Conservation (phyloP, 345 rosid species). For the Gossypium stocksii region DNA sequence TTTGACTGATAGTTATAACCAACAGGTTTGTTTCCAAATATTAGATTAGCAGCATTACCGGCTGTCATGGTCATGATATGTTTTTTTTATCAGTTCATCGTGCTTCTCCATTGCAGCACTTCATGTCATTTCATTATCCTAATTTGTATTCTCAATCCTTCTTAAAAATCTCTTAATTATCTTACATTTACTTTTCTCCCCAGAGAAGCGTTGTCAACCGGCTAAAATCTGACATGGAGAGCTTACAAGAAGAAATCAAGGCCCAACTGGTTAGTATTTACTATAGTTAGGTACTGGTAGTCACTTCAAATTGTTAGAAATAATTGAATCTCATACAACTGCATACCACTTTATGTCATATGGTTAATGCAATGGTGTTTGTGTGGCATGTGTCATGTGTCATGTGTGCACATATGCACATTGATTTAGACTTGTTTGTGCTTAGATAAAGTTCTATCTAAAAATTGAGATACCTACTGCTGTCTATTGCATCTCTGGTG, state of each 20-base stretch:
- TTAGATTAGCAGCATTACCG: slow-evolving; percentile 2
- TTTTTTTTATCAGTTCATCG: not conserved
- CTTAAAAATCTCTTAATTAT: not conserved
- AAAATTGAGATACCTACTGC: not conserved
- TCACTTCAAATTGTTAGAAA: slow-evolving; percentile 11
- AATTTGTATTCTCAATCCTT: not conserved
- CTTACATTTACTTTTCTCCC: slow-evolving; percentile 13
- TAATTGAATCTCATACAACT: slow-evolving; percentile 14
- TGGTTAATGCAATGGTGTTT: not conserved
- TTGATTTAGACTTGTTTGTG: not conserved
- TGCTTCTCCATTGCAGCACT: slow-evolving; percentile 7
- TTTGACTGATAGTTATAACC: slow-evolving; percentile 85
- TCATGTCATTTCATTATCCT: not conserved
- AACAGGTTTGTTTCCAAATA: slow-evolving; percentile 57
- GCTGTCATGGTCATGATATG: not conserved
- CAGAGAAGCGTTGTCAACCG: slow-evolving; percentile 93
- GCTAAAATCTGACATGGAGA: slow-evolving; percentile 84
- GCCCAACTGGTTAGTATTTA: slow-evolving; percentile 60
- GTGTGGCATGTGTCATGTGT: not conserved
- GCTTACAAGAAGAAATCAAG: slow-evolving; percentile 74
- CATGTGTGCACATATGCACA: not conserved
- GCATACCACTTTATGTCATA: not conserved
- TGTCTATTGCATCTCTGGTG: not conserved
- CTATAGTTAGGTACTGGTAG: not conserved
- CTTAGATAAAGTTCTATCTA: not conserved